phyloP scores from a whole-genome alignment of 2,329 filamentous ascomycete species.

The Fusarium sarcochroum region DNA sequence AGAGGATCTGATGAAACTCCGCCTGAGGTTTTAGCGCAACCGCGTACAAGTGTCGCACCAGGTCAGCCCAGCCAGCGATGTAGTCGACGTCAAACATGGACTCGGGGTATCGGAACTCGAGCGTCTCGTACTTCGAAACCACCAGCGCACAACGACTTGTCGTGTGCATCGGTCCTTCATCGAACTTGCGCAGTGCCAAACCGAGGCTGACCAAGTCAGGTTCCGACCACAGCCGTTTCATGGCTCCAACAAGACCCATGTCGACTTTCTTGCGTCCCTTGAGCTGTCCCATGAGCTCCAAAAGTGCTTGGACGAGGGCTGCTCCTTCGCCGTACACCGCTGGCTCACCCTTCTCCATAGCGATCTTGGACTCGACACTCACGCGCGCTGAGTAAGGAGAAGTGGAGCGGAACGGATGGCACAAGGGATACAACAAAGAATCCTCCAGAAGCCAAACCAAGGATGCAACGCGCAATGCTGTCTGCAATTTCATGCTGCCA shows the following conservation, averaged over 20 bases:
- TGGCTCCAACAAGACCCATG: conserved; percentile 11
- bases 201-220: conserved; percentile 21
- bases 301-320: conserved; percentile 10
- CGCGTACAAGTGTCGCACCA: conserved; percentile 45
- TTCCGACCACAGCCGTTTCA: conserved; percentile 41
- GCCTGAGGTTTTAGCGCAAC: conserved; percentile 32
- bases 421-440: conserved; percentile 40
- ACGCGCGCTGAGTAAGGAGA: conserved; percentile 40
- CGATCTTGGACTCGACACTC: conserved; percentile 38
- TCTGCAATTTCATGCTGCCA: conserved; percentile 31
- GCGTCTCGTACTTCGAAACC: conserved; percentile 43
- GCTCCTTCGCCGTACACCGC: conserved; percentile 25
- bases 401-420: conserved; percentile 42
- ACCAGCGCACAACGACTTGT: conserved; percentile 45
- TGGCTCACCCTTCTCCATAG: conserved; percentile 11
- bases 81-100: conserved; percentile 46
- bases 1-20: conserved; percentile 37
- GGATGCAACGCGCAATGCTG: conserved; percentile 38
- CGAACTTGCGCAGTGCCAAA: conserved; percentile 39
- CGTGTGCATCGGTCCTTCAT: conserved; percentile 42
- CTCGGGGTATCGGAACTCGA: conserved; percentile 51
- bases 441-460: conserved; percentile 45
- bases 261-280: conserved; percentile 29
- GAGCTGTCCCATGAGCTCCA: conserved; percentile 6
- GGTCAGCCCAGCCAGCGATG: conserved; percentile 44